A percentile compares a stretch with the other conserved stretches of the same genome.
Evolutionary conservation across 2,329 filamentous ascomycete genomes (phyloP).

Genomic region (Fusarium sp.): DNA sequence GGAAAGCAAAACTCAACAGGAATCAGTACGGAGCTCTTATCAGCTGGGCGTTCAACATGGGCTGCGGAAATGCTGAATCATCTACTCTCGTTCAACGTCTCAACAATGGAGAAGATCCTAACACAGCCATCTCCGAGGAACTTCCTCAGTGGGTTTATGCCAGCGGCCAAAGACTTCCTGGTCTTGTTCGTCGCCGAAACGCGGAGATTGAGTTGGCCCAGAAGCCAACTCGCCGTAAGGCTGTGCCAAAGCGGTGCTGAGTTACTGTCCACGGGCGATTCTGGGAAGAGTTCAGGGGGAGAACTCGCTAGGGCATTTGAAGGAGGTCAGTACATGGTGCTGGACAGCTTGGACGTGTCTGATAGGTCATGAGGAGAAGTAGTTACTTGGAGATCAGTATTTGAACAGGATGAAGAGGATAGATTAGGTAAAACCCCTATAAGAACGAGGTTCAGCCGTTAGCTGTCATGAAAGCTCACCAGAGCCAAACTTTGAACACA

Average conservation of each 20-base stretch:
- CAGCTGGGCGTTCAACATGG: constrained; percentile 66
- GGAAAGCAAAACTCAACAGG: constrained; percentile 51
- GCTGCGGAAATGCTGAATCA: constrained; percentile 56
- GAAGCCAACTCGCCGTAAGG: constrained; percentile 20
- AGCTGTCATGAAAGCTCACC: neutral
- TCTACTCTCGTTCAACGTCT: constrained; percentile 54
- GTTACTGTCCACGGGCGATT: too few species aligned
- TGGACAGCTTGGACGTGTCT: too few species aligned
- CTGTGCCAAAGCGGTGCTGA: constrained; percentile 31
- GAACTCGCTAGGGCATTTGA: too few species aligned
- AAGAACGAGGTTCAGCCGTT: too few species aligned
- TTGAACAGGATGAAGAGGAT: too few species aligned
- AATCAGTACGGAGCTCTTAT: constrained; percentile 68
- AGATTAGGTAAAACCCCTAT: too few species aligned
- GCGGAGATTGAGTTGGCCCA: constrained; percentile 59
- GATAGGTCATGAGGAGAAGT: too few species aligned
- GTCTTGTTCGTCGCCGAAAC: constrained; percentile 58
- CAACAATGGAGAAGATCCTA: constrained; percentile 46
- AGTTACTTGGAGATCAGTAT: too few species aligned
- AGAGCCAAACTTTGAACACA: constrained; percentile 16
- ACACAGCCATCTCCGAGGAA: constrained; percentile 58
- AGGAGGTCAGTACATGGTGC: too few species aligned
- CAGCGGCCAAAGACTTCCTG: constrained; percentile 55
- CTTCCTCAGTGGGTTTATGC: constrained; percentile 63
- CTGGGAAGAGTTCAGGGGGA: too few species aligned